A percentile compares a stretch with the other conserved stretches of the same genome.
Conservation (phyloP, 176 grass and related monocot genomes). For the Raddia distichophylla region DNA sequence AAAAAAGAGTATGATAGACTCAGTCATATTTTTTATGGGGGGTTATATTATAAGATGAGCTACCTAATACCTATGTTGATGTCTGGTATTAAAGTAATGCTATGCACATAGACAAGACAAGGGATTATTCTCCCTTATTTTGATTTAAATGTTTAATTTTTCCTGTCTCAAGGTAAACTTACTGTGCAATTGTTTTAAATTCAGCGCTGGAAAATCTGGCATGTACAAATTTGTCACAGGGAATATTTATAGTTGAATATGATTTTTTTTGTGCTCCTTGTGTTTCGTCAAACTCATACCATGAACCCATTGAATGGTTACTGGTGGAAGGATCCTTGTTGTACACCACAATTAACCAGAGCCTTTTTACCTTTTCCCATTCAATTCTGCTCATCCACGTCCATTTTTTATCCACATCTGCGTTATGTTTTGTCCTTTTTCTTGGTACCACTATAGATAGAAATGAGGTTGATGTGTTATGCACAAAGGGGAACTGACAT, state of each 20-base stretch:
- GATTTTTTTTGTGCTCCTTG: background rate
- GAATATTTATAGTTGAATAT: constrained; percentile 21
- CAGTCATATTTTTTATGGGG: constrained; percentile 14
- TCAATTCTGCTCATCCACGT: constrained; percentile 2
- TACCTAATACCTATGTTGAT: constrained; percentile 34
- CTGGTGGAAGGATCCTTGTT: constrained; percentile 42
- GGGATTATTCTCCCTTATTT: background rate
- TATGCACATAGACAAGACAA: constrained; percentile 2
- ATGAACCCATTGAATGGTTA: constrained; percentile 10
- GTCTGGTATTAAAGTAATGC: constrained; percentile 28
- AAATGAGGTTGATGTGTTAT: constrained; percentile 38
- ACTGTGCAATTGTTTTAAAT: constrained; percentile 25
- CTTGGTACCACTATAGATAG: constrained; percentile 1
- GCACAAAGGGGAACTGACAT: constrained; percentile 29
- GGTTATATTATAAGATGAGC: constrained; percentile 10
- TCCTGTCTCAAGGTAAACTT: background rate
- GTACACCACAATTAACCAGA: constrained; percentile 24
- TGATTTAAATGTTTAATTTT: constrained; percentile 13
- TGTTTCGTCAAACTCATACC: background rate
- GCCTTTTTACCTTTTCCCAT: constrained; percentile 3
- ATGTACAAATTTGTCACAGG: background rate
- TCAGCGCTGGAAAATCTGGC: constrained; percentile 5
- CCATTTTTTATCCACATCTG: background rate
- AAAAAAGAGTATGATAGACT: constrained; percentile 6
- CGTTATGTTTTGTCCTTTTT: constrained; percentile 4